Percentiles rank a stretch among this genome's conserved stretches.
These are phyloP conservation scores for Backusella westeae DNA, from an alignment of 192 early-diverging fungal genomes.

Conservation along the genomic window DNA sequence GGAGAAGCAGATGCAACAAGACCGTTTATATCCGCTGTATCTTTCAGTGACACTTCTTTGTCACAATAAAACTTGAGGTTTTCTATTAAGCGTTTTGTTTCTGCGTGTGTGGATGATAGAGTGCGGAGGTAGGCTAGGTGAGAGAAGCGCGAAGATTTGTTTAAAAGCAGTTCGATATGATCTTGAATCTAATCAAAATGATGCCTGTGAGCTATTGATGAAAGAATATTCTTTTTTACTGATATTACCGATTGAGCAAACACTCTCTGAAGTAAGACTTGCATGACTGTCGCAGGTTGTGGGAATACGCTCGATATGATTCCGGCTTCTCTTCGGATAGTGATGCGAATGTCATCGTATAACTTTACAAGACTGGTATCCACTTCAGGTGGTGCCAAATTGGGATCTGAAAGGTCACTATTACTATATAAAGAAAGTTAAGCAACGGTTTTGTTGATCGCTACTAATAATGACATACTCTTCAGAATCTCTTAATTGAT, in stretches of 20 bases:
- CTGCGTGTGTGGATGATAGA: constrained; percentile 68
- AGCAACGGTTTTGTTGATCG: not conserved
- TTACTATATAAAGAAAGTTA: constrained; percentile 23
- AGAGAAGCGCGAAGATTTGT: constrained; percentile 66
- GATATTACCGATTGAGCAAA: constrained; percentile 88
- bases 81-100: constrained; percentile 68
- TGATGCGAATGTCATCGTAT: constrained; percentile 81
- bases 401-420: constrained; percentile 49
- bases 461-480: constrained; percentile 24
- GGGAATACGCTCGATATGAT: constrained; percentile 95
- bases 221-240: not conserved
- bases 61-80: constrained; percentile 81
- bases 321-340: constrained; percentile 84
- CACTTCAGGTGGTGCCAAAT: constrained; percentile 56
- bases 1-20: constrained; percentile 51
- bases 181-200: constrained; percentile 71
- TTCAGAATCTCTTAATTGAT: constrained; percentile 32
- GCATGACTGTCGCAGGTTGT: constrained; percentile 85
- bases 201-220: not conserved
- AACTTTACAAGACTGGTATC: constrained; percentile 72
- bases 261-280: constrained; percentile 90
- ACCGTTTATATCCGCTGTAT: constrained; percentile 38
- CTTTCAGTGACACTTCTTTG: constrained; percentile 36
- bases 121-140: constrained; percentile 80
- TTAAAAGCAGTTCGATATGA: constrained; percentile 80